phyloP scores from a whole-genome alignment of 2,329 filamentous ascomycete species.

The Scedosporium aurantiacum region DNA sequence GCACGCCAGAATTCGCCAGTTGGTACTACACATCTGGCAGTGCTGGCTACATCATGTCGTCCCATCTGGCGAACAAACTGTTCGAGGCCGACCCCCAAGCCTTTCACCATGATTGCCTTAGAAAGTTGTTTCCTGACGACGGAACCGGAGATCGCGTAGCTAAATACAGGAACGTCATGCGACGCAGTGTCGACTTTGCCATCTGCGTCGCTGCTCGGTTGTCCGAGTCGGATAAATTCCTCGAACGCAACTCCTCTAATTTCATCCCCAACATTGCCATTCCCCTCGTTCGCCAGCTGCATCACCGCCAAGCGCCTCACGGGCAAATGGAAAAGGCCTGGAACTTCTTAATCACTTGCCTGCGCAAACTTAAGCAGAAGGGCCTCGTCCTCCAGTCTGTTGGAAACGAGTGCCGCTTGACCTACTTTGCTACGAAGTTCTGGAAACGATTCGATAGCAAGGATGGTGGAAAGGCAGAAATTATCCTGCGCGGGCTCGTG shows the following conservation, averaged over 20 bases:
- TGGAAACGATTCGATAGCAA: not conserved
- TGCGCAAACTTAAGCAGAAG: not conserved
- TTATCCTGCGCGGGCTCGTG: not conserved
- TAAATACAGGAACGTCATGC: not conserved
- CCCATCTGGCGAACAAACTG: not conserved
- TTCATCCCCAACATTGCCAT: not conserved
- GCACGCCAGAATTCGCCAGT: not conserved
- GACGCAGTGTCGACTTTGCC: not conserved
- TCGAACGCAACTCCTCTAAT: not conserved
- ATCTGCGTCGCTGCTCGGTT: not conserved
- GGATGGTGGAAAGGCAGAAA: not conserved
- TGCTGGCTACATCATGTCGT: not conserved
- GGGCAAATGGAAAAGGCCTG: not conserved
- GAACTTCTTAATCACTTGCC: not conserved
- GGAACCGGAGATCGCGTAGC: not conserved
- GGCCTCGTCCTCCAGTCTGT: not conserved
- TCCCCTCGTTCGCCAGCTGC: not conserved
- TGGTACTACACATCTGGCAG: not conserved
- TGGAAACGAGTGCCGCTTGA: not conserved
- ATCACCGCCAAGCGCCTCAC: not conserved
- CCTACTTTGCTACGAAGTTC: not conserved
- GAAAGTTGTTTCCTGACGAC: not conserved
- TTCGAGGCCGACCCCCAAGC: not conserved
- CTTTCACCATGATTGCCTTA: not conserved
- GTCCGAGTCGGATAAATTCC: not conserved